Base-by-base conservation (phyloP, 306 rosid species). In the Ceratonia siliqua region DNA sequence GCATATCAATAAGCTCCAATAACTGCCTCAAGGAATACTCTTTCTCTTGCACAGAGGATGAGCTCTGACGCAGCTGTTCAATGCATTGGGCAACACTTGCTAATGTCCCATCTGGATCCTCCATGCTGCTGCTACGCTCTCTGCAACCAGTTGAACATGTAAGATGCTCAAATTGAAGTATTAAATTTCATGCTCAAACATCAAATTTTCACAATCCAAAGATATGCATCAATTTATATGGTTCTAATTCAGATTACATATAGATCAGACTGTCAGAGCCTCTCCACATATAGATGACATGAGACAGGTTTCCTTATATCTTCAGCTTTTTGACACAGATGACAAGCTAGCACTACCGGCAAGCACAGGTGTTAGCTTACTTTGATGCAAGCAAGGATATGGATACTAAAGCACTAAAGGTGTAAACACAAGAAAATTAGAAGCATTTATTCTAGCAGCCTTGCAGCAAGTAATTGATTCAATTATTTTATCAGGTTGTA, bases 51-150 rank as follows among this genome's bases (percentile, higher is more conserved):
- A 68, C 78, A 32, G 98, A 90, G 46, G 93, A 86, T 61, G 96
- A 85, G 81, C 85, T 82, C 87, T 92, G 98, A 21, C 99, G 98
- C 73, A 92, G 87, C 85, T 92, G 98, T 89, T 95, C 98, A 73
- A 95, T 95, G 85, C 99, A 92, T 79, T 95, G 99, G 58, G 99
- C 99, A 83, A 95, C 99, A 84, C 96, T 95, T 76, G 99, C 98
- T 74, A 95, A 85, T 35, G 97, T 91, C 75, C 99, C 99, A 84
- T 95, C 98, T 66, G 98, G 92, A 86, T 95, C 99, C 88, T 95
- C 99, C 99, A 95, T 92, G 83, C 87, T 84, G 81, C 92, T 94
- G 45, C 69, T 81, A 24, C 96, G 99, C 8, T 95, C 99, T 79
- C 99, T 95, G 90, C 80, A 81, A 75, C 55, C 75, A 68, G 77